Conservation (phyloP, 208 protist genomes). For the Leishmania aethiopica region DNA sequence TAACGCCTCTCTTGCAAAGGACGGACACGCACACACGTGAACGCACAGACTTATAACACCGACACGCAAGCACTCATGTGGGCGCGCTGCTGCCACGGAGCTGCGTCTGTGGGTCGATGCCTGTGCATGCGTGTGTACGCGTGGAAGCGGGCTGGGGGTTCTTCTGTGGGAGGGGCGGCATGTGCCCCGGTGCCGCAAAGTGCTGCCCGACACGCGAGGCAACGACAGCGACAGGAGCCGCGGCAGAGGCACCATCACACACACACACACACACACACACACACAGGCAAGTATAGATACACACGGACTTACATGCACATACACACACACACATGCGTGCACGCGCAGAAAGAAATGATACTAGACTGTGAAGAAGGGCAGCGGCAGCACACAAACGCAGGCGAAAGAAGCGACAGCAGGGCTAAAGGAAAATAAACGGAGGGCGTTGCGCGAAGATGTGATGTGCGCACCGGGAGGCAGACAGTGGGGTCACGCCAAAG, state of each 20-base stretch:
- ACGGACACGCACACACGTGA: too few relatives aligned
- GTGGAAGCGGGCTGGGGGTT: neutral
- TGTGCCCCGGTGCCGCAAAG: neutral
- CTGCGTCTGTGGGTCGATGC: too few relatives aligned
- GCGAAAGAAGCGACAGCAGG: neutral
- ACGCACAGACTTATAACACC: neutral
- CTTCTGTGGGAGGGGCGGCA: neutral
- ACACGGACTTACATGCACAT: too few relatives aligned
- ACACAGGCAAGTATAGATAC: neutral
- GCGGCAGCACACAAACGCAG: too few relatives aligned
- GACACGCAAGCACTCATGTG: neutral
- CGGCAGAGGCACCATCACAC: neutral
- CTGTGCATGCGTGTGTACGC: neutral
- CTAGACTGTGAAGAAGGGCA: neutral
- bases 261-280: neutral
- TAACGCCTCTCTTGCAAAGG: too few relatives aligned
- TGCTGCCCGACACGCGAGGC: neutral
- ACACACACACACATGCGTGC: neutral
- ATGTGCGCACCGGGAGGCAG: too few relatives aligned
- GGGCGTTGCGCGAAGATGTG: too few relatives aligned
- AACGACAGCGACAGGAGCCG: neutral
- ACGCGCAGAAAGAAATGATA: too few relatives aligned
- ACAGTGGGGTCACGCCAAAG: neutral
- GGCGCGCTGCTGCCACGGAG: neutral
- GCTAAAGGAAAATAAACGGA: neutral